Evolutionary conservation across 1,139 yeast genomes (phyloP).

Genomic region (Debaryomyces robertsiae): DNA sequence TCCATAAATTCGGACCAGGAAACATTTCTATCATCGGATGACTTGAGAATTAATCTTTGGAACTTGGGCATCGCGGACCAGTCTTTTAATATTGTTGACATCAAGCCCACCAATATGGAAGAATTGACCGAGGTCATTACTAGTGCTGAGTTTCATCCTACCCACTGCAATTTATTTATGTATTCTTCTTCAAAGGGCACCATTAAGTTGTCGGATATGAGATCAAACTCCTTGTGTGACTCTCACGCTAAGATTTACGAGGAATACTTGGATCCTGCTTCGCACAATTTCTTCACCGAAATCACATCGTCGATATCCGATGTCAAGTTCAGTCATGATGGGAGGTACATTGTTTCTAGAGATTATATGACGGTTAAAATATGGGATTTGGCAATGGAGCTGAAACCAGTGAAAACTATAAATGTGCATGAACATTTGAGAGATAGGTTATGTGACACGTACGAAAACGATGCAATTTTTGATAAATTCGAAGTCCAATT

Average conservation of each 20-base stretch:
- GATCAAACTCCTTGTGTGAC: constrained; percentile 94
- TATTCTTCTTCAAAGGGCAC: constrained; percentile 97
- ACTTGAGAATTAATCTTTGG: constrained; percentile 94
- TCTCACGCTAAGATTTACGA: constrained; percentile 86
- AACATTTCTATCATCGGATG: constrained; percentile 92
- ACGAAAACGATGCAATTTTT: constrained; percentile 97
- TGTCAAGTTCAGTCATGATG: constrained; percentile 89
- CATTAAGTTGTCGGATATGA: constrained; percentile 94
- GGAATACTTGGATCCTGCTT: constrained; percentile 89
- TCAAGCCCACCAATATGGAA: constrained; percentile 98
- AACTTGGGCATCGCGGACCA: constrained; percentile 93
- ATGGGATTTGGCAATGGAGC: constrained; percentile 98
- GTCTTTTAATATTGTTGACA: constrained; percentile 94
- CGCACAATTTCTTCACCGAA: constrained; percentile 95
- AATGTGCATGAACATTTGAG: constrained; percentile 95
- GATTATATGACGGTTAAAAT: constrained; percentile 97
- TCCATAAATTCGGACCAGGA: constrained; percentile 95
- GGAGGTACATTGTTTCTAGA: constrained; percentile 90
- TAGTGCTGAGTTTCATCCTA: constrained; percentile 96
- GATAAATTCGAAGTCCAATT: constrained; percentile 97
- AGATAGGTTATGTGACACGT: constrained; percentile 92
- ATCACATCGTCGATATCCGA: constrained; percentile 94
- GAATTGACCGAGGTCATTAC: constrained; percentile 98
- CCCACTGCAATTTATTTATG: constrained; percentile 90
- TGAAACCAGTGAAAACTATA: constrained; percentile 89